phyloP scores from a whole-genome alignment of 192 early-diverging fungal species.

The Radiomyces spectabilis region DNA sequence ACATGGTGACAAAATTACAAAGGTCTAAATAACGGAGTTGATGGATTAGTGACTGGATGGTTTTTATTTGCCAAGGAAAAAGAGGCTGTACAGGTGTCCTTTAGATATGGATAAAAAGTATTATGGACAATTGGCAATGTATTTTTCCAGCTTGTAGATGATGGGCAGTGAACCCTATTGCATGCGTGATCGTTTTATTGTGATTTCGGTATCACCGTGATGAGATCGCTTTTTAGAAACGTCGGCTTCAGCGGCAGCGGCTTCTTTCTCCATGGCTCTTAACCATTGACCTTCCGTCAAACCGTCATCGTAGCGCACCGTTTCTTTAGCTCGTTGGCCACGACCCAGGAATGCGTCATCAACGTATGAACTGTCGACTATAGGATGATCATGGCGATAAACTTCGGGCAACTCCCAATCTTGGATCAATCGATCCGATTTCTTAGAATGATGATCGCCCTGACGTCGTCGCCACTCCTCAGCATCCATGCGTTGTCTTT shows the following conservation, averaged over 20 bases:
- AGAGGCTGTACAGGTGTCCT: no score
- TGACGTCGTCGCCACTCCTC: constrained; percentile 43
- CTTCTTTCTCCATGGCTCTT: constrained; percentile 51
- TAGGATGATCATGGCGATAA: constrained; percentile 53
- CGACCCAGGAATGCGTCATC: constrained; percentile 50
- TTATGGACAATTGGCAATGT: no score
- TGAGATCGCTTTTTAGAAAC: constrained; percentile 33
- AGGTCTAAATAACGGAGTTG: no score
- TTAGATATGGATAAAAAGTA: no score
- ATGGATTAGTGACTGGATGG: no score
- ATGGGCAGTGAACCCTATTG: no score
- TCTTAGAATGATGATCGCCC: constrained; percentile 38
- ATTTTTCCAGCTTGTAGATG: no score
- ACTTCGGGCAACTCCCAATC: constrained; percentile 80
- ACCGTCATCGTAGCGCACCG: constrained; percentile 82
- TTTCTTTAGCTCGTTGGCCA: constrained; percentile 62
- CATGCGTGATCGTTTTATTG: no score
- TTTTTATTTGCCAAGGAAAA: no score
- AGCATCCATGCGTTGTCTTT: constrained; percentile 38
- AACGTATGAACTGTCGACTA: constrained; percentile 18
- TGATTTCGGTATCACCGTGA: no score
- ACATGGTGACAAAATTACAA: no score
- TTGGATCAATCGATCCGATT: constrained; percentile 70
- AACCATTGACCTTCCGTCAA: constrained; percentile 90
- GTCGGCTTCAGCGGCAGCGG: constrained; percentile 48